These are phyloP conservation scores for Coemansia pectinata DNA, from an alignment of 192 early-diverging fungal genomes.

Conservation along the genomic window DNA sequence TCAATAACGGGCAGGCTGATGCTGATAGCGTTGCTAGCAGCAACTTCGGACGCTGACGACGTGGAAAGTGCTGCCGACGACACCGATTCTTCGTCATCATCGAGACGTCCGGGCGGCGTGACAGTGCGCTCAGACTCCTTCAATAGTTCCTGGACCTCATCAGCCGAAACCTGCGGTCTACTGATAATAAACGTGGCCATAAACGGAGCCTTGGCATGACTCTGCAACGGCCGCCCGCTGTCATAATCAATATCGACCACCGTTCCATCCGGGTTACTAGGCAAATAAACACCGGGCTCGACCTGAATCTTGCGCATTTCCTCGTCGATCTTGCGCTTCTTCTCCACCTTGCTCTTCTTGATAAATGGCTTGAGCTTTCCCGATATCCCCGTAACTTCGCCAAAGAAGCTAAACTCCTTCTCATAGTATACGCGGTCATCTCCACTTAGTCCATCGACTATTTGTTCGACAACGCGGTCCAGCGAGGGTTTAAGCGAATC, in stretches of 20 bases:
- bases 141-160: slow-evolving; percentile 60
- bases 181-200: slow-evolving; percentile 96
- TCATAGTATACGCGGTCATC: slow-evolving; percentile 89
- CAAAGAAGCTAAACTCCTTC: slow-evolving; percentile 96
- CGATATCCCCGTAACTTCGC: slow-evolving; percentile 94
- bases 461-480: slow-evolving; percentile 83
- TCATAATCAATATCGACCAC: slow-evolving; percentile 95
- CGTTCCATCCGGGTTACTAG: slow-evolving; percentile 93
- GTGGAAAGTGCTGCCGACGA: not conserved
- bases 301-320: slow-evolving; percentile 94
- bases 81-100: not conserved
- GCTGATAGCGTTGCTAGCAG: not conserved
- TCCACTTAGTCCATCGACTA: slow-evolving; percentile 81
- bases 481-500: slow-evolving; percentile 88
- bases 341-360: slow-evolving; percentile 86
- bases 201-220: slow-evolving; percentile 98
- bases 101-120: slow-evolving; percentile 21
- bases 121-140: slow-evolving; percentile 43
- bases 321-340: slow-evolving; percentile 99
- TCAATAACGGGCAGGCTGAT: slow-evolving; percentile 15
- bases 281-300: slow-evolving; percentile 95
- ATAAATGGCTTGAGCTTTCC: slow-evolving; percentile 95
- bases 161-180: slow-evolving; percentile 59
- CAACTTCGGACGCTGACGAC: not conserved
- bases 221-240: slow-evolving; percentile 93